Evolutionary conservation across 2,329 filamentous ascomycete species (phyloP), one percentile per base, ranked within the genome.

Genomic region (Acephala macrosclerotiorum): DNA sequence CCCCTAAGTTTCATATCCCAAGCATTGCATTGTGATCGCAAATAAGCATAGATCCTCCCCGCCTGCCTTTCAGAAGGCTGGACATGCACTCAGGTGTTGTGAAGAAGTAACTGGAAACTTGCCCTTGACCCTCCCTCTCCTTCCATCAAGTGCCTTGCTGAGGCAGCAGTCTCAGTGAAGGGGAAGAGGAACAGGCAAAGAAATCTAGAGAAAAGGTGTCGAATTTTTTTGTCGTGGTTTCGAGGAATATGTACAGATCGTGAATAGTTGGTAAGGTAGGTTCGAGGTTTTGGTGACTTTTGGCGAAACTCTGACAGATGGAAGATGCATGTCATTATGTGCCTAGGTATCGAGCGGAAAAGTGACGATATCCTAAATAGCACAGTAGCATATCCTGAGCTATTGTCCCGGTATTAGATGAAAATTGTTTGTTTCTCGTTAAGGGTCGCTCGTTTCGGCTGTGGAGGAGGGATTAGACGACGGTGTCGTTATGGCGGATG

Each of bases 401-500:
- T 53, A 33, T 53, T 12, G 49, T 53, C 26, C 25, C 49, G 25
- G 22, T 20, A 18, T 26, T 14, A 53, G 49, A 53, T 26, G 49
- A 33, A 33, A 29, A 29, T 26, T 49, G 45, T 25, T 53, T 33
- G 6, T 22, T 25, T 49, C 11, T 53, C 49, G 18, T 53, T 29
- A 14, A 7, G 29, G 49, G 14, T 53, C 49, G 49, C 55, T 57
- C 55, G 55, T 57, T 36, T 57, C 55, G 53, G 4, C 22, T 25
- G 51, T 9, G n/a, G 35, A 20, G 29, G 11, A n/a, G 55, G n/a
- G n/a, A 1, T 73, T 68, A 77, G 61, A 73, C 66, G 55, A 68
- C 64, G 22, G 68, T 55, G 62, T 84, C 79, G 68, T 87, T 87
- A 67, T 82, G 80, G 69, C 80, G 82, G 70, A 89, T 88, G 66